Evolutionary conservation across 257 asterid species (phyloP).

Genomic region (Solanum commersonii): DNA sequence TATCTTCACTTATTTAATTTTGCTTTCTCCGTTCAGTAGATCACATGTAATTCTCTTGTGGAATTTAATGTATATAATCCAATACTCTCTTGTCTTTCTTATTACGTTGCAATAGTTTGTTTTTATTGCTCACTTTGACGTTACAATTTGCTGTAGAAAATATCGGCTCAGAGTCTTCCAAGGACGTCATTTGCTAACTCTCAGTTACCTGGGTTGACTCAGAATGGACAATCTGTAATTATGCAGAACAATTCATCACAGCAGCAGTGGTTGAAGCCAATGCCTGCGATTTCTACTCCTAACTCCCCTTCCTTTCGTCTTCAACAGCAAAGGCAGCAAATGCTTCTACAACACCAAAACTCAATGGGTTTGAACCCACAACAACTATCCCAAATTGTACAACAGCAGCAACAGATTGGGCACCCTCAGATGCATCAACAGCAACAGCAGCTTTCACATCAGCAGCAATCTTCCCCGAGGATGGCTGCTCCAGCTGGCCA

Average conservation of each 20-base stretch:
- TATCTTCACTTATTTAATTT: neutral
- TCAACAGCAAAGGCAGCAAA: constrained; percentile 45
- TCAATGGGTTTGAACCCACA: constrained; percentile 52
- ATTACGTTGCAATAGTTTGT: neutral
- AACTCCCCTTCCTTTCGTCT: constrained; percentile 60
- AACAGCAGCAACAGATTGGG: constrained; percentile 62
- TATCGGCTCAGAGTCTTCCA: constrained; percentile 64
- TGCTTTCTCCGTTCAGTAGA: neutral
- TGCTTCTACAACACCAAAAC: constrained; percentile 55
- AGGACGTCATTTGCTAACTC: constrained; percentile 63
- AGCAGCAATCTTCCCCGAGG: constrained; percentile 66
- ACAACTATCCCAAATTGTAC: constrained; percentile 70
- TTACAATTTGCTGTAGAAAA: constrained; percentile 8
- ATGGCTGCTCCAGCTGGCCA: constrained; percentile 55
- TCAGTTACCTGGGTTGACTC: constrained; percentile 63
- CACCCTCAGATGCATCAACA: constrained; percentile 53
- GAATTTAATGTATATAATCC: neutral
- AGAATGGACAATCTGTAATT: constrained; percentile 68
- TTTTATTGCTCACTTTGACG: neutral
- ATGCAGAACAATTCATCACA: constrained; percentile 59
- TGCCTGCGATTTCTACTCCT: constrained; percentile 59
- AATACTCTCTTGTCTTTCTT: neutral
- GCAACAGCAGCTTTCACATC: constrained; percentile 31
- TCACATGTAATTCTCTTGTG: neutral
- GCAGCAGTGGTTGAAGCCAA: constrained; percentile 88